Evolutionary conservation across 345 rosid genomes (phyloP), one percentile per base, ranked within the genome.

Genomic region (Boechera retrofracta): DNA sequence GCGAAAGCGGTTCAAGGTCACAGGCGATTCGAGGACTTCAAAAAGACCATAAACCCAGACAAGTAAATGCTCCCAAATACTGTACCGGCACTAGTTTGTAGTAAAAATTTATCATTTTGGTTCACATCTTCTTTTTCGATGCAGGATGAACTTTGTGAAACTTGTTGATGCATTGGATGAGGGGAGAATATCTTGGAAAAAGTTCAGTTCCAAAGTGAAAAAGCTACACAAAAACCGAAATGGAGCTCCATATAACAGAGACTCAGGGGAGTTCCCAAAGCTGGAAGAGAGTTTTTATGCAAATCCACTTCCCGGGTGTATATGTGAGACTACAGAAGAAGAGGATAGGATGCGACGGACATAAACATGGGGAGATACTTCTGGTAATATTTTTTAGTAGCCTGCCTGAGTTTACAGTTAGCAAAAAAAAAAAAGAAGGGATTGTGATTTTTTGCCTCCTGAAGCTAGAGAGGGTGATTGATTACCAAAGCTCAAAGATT

Each of bases 1-100:
- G 98, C 98, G 21, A 94, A 94, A 88, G 97, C 98, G 13, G 93
- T 92, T 64, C 92, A 94, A 82, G 97, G 97, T 77, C 98, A 94
- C 73, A 79, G 98, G 80, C 82, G 95, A 58, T 92, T 88, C 58
- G 95, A 89, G 82, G 77, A 87, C 80, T 94, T 94, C 82, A 89
- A 83, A 87, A 94, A 88, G 80, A 94, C 97, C 7, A 88, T 94
- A 75, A 87, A 64, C 80, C 98, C 97, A 26, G 97, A 94, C 88
- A 92, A 77, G 98, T 90, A 87, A 84, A 33, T 5, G 49, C 35
- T 5, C 63, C 41, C 5, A 0, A 16, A 38, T 21, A 39, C 3
- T 39, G 42, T 39, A 21, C 68, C 38, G 26, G 16, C 36, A 6
- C 61, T 38, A 8, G 47, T 69, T 69, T 56, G 32, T 41, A 4